phyloP scores from a whole-genome alignment of 176 grass and related monocot genomes.

The Triticum turgidum region DNA sequence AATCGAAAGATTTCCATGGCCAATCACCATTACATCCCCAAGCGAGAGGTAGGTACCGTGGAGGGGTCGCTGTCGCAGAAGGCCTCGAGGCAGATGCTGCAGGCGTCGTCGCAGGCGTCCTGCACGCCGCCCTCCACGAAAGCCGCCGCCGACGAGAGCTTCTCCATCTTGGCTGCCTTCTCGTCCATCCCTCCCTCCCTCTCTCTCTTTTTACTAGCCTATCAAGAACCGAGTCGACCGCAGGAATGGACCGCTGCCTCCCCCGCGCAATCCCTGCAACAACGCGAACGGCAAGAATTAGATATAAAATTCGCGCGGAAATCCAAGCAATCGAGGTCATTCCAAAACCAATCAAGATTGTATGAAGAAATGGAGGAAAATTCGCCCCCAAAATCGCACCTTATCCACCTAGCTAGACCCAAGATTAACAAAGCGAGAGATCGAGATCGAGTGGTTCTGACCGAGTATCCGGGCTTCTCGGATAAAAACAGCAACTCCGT shows the following conservation, averaged over 20 bases:
- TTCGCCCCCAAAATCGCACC: neutral
- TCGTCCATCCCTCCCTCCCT: constrained; percentile 43
- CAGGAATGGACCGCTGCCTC: neutral
- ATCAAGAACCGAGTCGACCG: neutral
- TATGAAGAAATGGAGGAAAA: neutral
- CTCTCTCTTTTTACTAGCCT: neutral
- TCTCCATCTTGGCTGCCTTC: constrained; percentile 74
- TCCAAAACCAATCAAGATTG: neutral
- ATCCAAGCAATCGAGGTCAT: neutral
- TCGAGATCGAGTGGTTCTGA: neutral
- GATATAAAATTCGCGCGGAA: neutral
- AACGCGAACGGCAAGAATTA: neutral
- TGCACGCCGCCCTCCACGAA: constrained; percentile 96
- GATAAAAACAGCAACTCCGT: neutral
- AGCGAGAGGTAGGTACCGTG: constrained; percentile 40
- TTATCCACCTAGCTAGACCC: neutral
- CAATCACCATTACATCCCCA: neutral
- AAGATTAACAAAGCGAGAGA: neutral
- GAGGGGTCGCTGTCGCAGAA: constrained; percentile 94
- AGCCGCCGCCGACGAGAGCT: constrained; percentile 72
- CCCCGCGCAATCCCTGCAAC: neutral
- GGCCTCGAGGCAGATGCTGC: constrained; percentile 94
- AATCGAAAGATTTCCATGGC: neutral
- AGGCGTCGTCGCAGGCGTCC: constrained; percentile 90
- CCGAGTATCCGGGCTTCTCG: neutral